Conservation (phyloP, 2,329 filamentous ascomycete species). For the Decorospora gaudefroyi region DNA sequence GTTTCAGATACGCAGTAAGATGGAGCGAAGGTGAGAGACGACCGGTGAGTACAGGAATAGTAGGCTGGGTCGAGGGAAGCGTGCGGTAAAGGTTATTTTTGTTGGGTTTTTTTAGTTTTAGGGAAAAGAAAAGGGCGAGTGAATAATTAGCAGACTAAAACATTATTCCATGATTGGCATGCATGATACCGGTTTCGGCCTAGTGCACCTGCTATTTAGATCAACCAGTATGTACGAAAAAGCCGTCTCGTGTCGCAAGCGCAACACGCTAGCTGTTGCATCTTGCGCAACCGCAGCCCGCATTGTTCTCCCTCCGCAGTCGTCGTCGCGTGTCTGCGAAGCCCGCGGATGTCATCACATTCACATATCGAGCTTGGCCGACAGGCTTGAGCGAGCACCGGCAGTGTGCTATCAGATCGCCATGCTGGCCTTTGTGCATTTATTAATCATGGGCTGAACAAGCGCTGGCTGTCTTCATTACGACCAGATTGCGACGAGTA, state of each 20-base stretch:
- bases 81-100: too few species aligned
- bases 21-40: constrained; percentile 3
- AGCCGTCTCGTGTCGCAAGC: constrained; percentile 24
- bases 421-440: not conserved
- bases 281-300: constrained; percentile 1
- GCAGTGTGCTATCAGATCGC: not conserved
- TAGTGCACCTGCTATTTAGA: constrained; percentile 34
- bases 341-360: too few species aligned
- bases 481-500: constrained; percentile 6
- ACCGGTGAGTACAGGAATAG: constrained; percentile 1
- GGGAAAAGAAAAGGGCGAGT: constrained; percentile 17
- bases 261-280: constrained; percentile 20
- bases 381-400: not conserved
- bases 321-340: too few species aligned
- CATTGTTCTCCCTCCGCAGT: not conserved
- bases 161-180: constrained; percentile 35
- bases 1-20: constrained; percentile 5
- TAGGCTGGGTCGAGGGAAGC: not conserved
- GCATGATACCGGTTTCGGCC: constrained; percentile 25
- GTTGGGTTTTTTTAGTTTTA: too few species aligned
- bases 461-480: constrained; percentile 6
- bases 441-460: not conserved
- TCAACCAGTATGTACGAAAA: constrained; percentile 36
- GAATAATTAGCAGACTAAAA: constrained; percentile 41
- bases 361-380: not conserved